A percentile compares a stretch with the other conserved stretches of the same genome.
Evolutionary conservation across 768 basidiomycete genomes (phyloP).

Genomic region (Boletus bicolor): DNA sequence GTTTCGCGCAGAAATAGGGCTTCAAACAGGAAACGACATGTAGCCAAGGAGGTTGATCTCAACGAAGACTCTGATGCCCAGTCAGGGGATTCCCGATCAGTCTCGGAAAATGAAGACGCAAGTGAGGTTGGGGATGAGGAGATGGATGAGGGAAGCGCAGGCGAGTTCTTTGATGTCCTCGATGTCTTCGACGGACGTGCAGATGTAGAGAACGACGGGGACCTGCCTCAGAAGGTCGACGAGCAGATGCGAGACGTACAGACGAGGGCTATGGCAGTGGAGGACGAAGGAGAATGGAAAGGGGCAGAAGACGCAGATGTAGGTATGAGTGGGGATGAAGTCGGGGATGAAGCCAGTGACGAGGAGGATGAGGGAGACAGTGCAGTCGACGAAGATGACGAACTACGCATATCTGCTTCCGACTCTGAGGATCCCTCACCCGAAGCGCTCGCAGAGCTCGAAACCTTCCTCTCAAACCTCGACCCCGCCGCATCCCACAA

Average conservation of each 20-base stretch:
- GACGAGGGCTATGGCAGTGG: slow-evolving; percentile 55
- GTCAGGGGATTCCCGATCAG: slow-evolving; percentile 18
- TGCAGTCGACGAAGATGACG: slow-evolving; percentile 35
- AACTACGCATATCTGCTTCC: slow-evolving; percentile 46
- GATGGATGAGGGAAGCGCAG: slow-evolving; percentile 46
- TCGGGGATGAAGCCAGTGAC: slow-evolving; percentile 29
- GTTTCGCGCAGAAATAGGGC: slow-evolving; percentile 19
- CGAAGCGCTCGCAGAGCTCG: slow-evolving; percentile 65
- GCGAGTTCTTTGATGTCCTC: slow-evolving; percentile 60
- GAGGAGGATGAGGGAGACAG: slow-evolving; percentile 33
- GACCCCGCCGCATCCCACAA: slow-evolving; percentile 56
- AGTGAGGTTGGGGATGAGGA: slow-evolving; percentile 38
- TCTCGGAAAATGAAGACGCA: slow-evolving; percentile 28
- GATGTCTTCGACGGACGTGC: slow-evolving; percentile 66
- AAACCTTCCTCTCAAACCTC: slow-evolving; percentile 67
- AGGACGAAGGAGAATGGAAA: slow-evolving; percentile 32
- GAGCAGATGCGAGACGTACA: slow-evolving; percentile 27
- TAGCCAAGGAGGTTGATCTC: slow-evolving; percentile 58
- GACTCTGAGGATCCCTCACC: slow-evolving; percentile 49
- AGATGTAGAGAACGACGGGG: slow-evolving; percentile 28
- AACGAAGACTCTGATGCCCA: slow-evolving; percentile 51
- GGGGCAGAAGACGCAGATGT: slow-evolving; percentile 20
- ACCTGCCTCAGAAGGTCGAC: slow-evolving; percentile 9
- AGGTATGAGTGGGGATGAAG: slow-evolving; percentile 36
- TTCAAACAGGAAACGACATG: slow-evolving; percentile 23